Evolutionary conservation across 2,329 filamentous ascomycete species (phyloP), one percentile per base, ranked within the genome.

Genomic region (Kalmusia sp.): DNA sequence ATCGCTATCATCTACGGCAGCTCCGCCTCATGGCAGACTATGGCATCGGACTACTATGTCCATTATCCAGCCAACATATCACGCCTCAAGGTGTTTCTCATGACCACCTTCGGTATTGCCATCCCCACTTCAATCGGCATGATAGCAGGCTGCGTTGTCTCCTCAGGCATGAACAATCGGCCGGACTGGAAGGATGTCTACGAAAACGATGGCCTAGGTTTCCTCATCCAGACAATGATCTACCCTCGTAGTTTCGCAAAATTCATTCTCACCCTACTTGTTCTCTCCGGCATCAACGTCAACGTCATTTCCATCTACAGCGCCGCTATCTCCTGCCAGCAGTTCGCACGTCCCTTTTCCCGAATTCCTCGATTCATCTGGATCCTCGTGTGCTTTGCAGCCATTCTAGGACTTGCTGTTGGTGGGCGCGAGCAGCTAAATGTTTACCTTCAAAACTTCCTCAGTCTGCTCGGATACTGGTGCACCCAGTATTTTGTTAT

Each of bases 221-320:
- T 78, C 52, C 69, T 82, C 4, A 74, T 83, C 54, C 68, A 76
- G 21, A 71, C 74, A 35, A 73, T 78, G 62, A 76, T 79, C 17
- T 73, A 80, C 54, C 80, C 80, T 1, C 58, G 69, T 6, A 76
- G 76, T 19, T 82, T 79, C 60, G 77, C 78, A 27, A 81, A 82
- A 52, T 77, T 82, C 61, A 75, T 77, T 39, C 75, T 79, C 21
- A 72, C 77, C 17, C 64, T 79, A 11, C 71, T 79, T 37, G 75
- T 77, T 1, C 65, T 79, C 35, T 75, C 72, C 45, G 77, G 77
- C 49, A 74, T 79, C 57, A 77, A 76, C 53, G 77, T 77, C 57
- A 78, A 78, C 63, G 77, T 77, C 57, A 77, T 77, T 1, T 78
- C 77, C 62, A 77, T 78, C 71, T 92, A 81, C 65, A 75, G 70